Conservation (phyloP, 495 filamentous ascomycete genomes). For the Aspergillus olivimuriae region DNA sequence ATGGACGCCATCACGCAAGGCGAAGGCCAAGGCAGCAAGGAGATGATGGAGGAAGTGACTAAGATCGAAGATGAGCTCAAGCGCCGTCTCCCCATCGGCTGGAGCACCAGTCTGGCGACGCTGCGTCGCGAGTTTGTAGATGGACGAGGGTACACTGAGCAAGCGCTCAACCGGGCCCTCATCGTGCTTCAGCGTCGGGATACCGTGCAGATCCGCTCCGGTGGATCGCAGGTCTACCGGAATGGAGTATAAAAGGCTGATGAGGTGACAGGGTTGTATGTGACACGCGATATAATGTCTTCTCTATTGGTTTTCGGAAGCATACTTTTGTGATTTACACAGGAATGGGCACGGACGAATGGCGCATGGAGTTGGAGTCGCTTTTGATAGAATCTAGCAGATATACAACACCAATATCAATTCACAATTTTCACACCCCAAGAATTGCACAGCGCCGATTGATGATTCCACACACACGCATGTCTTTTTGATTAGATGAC, state of each 20-base stretch:
- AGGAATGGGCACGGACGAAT: too few species aligned
- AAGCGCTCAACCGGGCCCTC: constrained; percentile 75
- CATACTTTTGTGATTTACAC: too few species aligned
- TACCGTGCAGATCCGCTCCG: constrained; percentile 84
- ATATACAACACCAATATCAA: too few species aligned
- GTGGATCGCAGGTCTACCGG: constrained; percentile 83
- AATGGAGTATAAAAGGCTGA: constrained; percentile 58
- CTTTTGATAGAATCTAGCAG: too few species aligned
- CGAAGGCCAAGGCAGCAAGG: constrained; percentile 69
- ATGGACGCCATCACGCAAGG: constrained; percentile 98
- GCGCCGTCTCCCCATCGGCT: constrained; percentile 84
- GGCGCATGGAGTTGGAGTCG: too few species aligned
- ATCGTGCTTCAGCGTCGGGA: constrained; percentile 82
- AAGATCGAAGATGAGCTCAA: constrained; percentile 91
- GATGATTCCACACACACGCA: too few species aligned
- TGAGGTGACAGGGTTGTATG: too few species aligned
- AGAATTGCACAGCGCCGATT: too few species aligned
- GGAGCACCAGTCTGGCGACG: constrained; percentile 84
- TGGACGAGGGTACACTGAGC: constrained; percentile 78
- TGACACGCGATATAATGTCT: too few species aligned
- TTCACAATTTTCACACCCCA: too few species aligned
- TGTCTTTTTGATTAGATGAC: too few species aligned
- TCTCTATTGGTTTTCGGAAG: too few species aligned
- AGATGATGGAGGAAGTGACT: constrained; percentile 80
- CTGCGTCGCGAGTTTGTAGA: constrained; percentile 87